These are phyloP conservation scores for Sugiyamaella sp. DNA, from an alignment of 1,139 yeast genomes.

Conservation along the genomic window DNA sequence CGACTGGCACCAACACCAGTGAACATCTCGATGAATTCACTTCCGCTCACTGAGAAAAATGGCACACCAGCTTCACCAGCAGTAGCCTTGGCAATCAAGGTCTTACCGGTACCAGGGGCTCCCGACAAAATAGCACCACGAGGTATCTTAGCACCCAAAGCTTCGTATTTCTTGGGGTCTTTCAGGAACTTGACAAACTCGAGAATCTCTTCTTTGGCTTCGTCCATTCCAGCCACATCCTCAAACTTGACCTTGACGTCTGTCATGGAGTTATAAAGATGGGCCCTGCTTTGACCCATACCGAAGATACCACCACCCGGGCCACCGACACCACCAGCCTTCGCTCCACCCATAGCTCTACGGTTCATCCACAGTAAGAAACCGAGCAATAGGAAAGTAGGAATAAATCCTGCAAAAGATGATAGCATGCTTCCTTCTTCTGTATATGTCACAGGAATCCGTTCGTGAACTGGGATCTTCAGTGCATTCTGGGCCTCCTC, in stretches of 20 bases:
- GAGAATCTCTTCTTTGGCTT: constrained; percentile 97
- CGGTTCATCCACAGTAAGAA: constrained; percentile 51
- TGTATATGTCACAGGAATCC: constrained; percentile 83
- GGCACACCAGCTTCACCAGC: constrained; percentile 99
- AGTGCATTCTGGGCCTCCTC: constrained; percentile 73
- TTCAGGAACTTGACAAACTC: constrained; percentile 93
- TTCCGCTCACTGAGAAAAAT: constrained; percentile 90
- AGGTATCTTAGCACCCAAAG: constrained; percentile 94
- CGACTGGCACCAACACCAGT: constrained; percentile 99
- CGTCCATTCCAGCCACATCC: constrained; percentile 97
- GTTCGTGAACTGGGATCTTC: constrained; percentile 60
- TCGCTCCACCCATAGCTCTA: constrained; percentile 44
- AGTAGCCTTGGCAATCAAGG: constrained; percentile 95
- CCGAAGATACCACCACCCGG: constrained; percentile 53
- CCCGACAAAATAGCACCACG: constrained; percentile 97
- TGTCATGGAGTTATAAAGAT: constrained; percentile 87
- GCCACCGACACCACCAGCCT: constrained; percentile 56
- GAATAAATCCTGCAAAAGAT: constrained; percentile 72
- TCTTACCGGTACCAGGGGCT: constrained; percentile 99
- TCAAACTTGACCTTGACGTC: constrained; percentile 85
- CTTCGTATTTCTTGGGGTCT: constrained; percentile 86
- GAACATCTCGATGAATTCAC: constrained; percentile 99
- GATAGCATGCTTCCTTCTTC: constrained; percentile 67
- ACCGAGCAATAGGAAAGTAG: constrained; percentile 75
- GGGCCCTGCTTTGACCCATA: constrained; percentile 87